Percentiles rank a stretch among this genome's conserved stretches.
Conservation (phyloP, 306 rosid species). For the Fragaria iinumae region DNA sequence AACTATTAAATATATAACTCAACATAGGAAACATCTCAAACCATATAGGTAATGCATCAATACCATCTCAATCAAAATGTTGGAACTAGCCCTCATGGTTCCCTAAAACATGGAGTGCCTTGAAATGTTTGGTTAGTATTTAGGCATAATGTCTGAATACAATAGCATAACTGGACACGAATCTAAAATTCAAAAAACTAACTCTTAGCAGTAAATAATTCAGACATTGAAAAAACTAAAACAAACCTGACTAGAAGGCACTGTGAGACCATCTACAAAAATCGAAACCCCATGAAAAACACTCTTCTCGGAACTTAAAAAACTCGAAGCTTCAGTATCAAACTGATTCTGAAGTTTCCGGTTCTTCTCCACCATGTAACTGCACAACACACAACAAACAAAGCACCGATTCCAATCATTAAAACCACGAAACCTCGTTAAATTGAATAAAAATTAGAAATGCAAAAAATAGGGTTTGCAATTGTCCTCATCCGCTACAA, state of each 20-base stretch:
- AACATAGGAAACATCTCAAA: not conserved
- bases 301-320: conserved; percentile 41
- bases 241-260: conserved; percentile 79
- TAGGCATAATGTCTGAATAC: not conserved
- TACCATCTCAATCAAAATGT: not conserved
- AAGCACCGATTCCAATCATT: not conserved
- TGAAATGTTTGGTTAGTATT: too few species aligned
- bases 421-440: not conserved
- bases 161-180: not conserved
- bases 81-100: not conserved
- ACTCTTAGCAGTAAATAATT: too few species aligned
- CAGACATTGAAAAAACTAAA: conserved; percentile 4
- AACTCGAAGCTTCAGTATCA: conserved; percentile 54
- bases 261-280: conserved; percentile 89
- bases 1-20: conserved; percentile 1
- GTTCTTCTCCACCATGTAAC: conserved; percentile 79
- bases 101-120: not conserved
- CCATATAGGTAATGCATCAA: not conserved
- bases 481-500: too few species aligned
- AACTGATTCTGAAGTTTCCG: conserved; percentile 76
- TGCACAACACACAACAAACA: conserved; percentile 22
- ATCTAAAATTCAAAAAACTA: not conserved
- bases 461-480: not conserved
- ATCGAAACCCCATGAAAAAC: conserved; percentile 73
- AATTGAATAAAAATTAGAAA: not conserved